Conservation (phyloP, 805 yeast genomes). For the Saturnispora bothae region DNA sequence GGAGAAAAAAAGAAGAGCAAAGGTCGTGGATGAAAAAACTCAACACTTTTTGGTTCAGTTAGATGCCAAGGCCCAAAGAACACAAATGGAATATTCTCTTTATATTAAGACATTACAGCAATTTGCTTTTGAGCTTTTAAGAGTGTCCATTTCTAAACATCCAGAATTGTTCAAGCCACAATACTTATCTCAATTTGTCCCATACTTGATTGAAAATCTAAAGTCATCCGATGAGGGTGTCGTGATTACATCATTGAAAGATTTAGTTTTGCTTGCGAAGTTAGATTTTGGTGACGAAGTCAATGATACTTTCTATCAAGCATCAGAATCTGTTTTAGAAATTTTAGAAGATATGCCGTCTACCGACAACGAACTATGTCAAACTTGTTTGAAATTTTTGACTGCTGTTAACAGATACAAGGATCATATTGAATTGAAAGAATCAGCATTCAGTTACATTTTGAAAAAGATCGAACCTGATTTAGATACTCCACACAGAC, state of each 20-base stretch:
- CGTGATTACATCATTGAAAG: constrained; percentile 53
- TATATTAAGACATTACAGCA: constrained; percentile 57
- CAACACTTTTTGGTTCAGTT: constrained; percentile 70
- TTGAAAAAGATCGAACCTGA: constrained; percentile 72
- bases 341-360: constrained; percentile 67
- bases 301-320: constrained; percentile 42
- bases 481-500: constrained; percentile 79
- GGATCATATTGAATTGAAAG: constrained; percentile 54
- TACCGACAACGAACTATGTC: constrained; percentile 72
- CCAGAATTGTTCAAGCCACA: constrained; percentile 46
- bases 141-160: constrained; percentile 60
- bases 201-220: constrained; percentile 53
- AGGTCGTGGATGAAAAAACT: constrained; percentile 18
- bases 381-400: constrained; percentile 63
- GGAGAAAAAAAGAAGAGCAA: constrained; percentile 13
- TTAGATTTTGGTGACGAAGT: constrained; percentile 50
- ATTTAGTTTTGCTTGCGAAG: constrained; percentile 48
- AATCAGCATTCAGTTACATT: constrained; percentile 62
- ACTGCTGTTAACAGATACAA: constrained; percentile 64
- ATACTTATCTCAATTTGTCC: constrained; percentile 64
- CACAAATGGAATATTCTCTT: constrained; percentile 44
- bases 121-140: constrained; percentile 65
- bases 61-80: constrained; percentile 45
- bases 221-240: constrained; percentile 67
- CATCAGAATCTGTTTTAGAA: constrained; percentile 49